Percentiles rank a stretch among this genome's conserved stretches.
phyloP scores from a whole-genome alignment of 805 yeast genomes.

The Priceomyces haplophilus region DNA sequence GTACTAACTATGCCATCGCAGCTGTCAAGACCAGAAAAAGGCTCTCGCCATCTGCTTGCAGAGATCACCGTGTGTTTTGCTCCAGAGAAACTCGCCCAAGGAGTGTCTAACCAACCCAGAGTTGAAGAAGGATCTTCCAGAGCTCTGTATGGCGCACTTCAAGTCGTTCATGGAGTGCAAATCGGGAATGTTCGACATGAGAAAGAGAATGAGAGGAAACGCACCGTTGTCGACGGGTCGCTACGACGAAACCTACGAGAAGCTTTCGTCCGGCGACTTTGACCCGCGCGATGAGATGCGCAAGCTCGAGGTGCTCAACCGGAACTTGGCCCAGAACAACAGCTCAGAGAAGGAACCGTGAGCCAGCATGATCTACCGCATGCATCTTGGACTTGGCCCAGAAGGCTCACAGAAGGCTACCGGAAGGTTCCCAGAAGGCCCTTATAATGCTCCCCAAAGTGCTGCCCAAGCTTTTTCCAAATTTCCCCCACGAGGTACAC shows the following conservation, averaged over 20 bases:
- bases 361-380: too few species aligned
- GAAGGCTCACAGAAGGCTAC: too few species aligned
- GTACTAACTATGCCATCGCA: slow-evolving; percentile 19
- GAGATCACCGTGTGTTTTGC: slow-evolving; percentile 92
- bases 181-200: slow-evolving; percentile 86
- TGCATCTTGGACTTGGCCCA: too few species aligned
- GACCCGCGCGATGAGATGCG: slow-evolving; percentile 77
- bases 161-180: slow-evolving; percentile 86
- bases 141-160: slow-evolving; percentile 80
- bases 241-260: slow-evolving; percentile 82
- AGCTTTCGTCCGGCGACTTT: slow-evolving; percentile 75
- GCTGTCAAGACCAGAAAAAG: slow-evolving; percentile 90
- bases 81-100: slow-evolving; percentile 85
- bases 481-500: too few species aligned
- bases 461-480: too few species aligned
- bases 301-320: slow-evolving; percentile 62
- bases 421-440: too few species aligned
- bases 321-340: slow-evolving; percentile 38
- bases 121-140: slow-evolving; percentile 74
- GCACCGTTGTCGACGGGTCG: slow-evolving; percentile 92
- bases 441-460: too few species aligned
- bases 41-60: slow-evolving; percentile 96
- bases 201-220: slow-evolving; percentile 88
- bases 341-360: slow-evolving; percentile 29
- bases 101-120: slow-evolving; percentile 82